phyloP scores from a whole-genome alignment of 1,284 basidiomycete species.

The Dichomitus squalens region DNA sequence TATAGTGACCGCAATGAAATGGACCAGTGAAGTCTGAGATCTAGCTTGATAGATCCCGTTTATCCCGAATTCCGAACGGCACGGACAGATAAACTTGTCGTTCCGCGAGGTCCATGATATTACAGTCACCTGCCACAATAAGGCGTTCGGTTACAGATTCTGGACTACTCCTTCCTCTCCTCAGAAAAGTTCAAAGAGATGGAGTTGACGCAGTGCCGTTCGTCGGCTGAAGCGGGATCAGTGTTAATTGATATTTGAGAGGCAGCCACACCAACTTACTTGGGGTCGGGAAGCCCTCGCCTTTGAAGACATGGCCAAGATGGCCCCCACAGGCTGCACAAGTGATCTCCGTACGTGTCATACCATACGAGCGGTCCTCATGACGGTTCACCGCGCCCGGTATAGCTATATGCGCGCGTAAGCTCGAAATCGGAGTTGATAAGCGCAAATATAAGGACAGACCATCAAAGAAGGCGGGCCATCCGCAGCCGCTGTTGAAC shows the following conservation, averaged over 20 bases:
- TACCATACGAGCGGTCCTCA: conserved; percentile 60
- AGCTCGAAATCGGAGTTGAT: not conserved
- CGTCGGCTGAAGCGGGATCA: conserved; percentile 56
- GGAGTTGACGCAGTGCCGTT: conserved; percentile 92
- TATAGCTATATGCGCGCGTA: conserved; percentile 54
- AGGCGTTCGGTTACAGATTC: not conserved
- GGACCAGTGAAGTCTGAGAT: not conserved
- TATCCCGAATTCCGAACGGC: no score
- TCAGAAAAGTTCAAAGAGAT: conserved; percentile 81
- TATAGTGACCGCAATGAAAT: conserved; percentile 20
- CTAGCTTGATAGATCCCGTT: no score
- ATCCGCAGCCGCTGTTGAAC: conserved; percentile 93
- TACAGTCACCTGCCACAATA: no score
- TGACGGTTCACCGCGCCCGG: conserved; percentile 86
- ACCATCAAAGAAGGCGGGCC: conserved; percentile 98
- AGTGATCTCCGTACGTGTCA: conserved; percentile 73
- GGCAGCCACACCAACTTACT: conserved; percentile 46
- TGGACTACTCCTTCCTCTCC: conserved; percentile 39
- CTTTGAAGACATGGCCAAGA: conserved; percentile 92
- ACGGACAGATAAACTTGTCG: no score
- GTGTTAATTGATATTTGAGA: conserved; percentile 22
- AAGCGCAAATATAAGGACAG: not conserved
- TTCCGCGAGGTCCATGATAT: no score
- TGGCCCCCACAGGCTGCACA: conserved; percentile 89
- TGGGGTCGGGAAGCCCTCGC: conserved; percentile 78